phyloP scores from a whole-genome alignment of 345 rosid genomes.

The Capsella bursapastoris region DNA sequence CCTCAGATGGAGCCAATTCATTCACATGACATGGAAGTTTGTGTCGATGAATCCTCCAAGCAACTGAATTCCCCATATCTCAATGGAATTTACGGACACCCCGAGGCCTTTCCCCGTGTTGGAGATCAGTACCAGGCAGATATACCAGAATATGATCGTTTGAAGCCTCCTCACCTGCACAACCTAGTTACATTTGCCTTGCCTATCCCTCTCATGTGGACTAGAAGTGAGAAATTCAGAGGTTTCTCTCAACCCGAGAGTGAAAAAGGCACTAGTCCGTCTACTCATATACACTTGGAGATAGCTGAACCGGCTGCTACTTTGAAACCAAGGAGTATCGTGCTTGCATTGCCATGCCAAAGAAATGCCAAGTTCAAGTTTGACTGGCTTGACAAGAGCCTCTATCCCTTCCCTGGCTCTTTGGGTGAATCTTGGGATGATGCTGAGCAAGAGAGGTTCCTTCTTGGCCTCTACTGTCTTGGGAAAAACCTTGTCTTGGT shows the following conservation, averaged over 20 bases:
- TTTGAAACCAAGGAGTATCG: slow-evolving; percentile 43
- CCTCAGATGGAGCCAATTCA: slow-evolving; percentile 49
- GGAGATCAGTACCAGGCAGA: slow-evolving; percentile 66
- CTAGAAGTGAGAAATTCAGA: slow-evolving; percentile 49
- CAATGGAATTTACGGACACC: slow-evolving; percentile 53
- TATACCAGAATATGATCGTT: slow-evolving; percentile 43
- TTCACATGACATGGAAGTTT: slow-evolving; percentile 47
- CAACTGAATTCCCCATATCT: slow-evolving; percentile 42
- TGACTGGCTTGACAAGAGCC: slow-evolving; percentile 42
- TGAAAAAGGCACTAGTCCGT: background rate
- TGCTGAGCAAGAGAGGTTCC: slow-evolving; percentile 57
- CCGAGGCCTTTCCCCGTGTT: slow-evolving; percentile 54
- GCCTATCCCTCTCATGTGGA: slow-evolving; percentile 64
- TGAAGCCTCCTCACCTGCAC: slow-evolving; percentile 25
- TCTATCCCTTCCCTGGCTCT: slow-evolving; percentile 60
- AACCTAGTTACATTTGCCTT: slow-evolving; percentile 40
- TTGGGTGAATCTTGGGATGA: slow-evolving; percentile 54
- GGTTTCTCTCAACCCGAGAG: slow-evolving; percentile 44
- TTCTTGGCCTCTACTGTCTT: slow-evolving; percentile 72
- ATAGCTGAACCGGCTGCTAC: slow-evolving; percentile 21
- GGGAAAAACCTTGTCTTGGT: slow-evolving; percentile 67
- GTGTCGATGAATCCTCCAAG: slow-evolving; percentile 45
- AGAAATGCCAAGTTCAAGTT: slow-evolving; percentile 45
- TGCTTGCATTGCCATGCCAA: slow-evolving; percentile 43
- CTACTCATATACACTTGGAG: background rate